Base-by-base conservation (phyloP, 106 monocot species). In the Phalaenopsis equestris region DNA sequence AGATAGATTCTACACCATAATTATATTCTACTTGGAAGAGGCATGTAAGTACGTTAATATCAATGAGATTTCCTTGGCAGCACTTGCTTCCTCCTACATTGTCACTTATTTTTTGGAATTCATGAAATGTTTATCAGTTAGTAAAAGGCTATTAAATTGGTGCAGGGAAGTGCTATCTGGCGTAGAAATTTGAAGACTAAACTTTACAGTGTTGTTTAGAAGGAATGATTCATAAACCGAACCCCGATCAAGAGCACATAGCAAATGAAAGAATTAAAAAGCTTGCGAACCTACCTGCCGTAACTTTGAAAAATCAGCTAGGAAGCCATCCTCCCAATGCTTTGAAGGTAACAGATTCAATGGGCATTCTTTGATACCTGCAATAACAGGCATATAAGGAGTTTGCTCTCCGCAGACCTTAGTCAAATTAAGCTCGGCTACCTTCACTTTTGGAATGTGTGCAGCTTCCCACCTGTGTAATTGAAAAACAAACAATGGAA, bases 311-410 rank as follows among this genome's bases (percentile, higher is more conserved):
- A 90, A 93, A 41, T 87, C 81, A 81, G 86, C 70, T 65, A 99
- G 82, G 75, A 99, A 95, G 57, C 72, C 41, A 55, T 90, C 88
- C 81, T 90, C 91, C 98, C 98, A 99, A n/a, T 75, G 17, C 75
- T 91, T 91, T 56, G 83, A 88, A 30, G 98, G 94, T 75, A 87
- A 48, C 4, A 99, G 80, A 64, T 89, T 84, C 1, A 72, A 79
- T 10, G 93, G 91, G 41, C 89, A 99, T 77, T 87, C 92, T 18
- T 85, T 49, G 47, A 99, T 87, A n/a, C 93, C 87, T 46, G 94
- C 91, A 79, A 99, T 94, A 19, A 81, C 84, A 11, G 98, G 98
- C 92, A 99, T 99, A 76, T 99, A 99, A 49, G 90, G 81, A 67
- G 98, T 99, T 78, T 95, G 98, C 57, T 94, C 88, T 57, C 43